Percentiles rank a stretch among this genome's conserved stretches.
Conservation (phyloP, 495 filamentous ascomycete genomes). For the Neurospora sp. region DNA sequence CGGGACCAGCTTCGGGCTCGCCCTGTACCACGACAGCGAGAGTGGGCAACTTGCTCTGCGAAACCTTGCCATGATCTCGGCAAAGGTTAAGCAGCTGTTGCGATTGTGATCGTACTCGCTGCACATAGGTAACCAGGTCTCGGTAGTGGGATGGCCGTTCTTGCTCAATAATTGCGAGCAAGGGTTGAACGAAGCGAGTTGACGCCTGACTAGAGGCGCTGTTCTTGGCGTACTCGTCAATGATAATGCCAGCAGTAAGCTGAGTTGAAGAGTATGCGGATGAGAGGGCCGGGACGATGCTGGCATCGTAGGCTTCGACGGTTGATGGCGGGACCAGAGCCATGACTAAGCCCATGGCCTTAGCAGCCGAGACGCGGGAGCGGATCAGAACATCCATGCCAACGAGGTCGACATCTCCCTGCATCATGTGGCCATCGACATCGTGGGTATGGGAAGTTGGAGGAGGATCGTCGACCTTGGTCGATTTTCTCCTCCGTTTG, state of each 20-base stretch:
- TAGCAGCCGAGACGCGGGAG: slow-evolving; percentile 76
- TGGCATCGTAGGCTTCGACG: slow-evolving; percentile 42
- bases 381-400: slow-evolving; percentile 79
- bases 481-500: slow-evolving; percentile 73
- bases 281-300: slow-evolving; percentile 51
- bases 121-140: slow-evolving; percentile 79
- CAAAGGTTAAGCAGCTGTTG: slow-evolving; percentile 82
- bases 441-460: slow-evolving; percentile 63
- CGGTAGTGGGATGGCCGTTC: slow-evolving; percentile 75
- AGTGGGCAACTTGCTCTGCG: slow-evolving; percentile 57
- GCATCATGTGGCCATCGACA: slow-evolving; percentile 95
- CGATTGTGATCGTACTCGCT: slow-evolving; percentile 82
- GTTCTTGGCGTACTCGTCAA: slow-evolving; percentile 77
- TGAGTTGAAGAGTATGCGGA: slow-evolving; percentile 77
- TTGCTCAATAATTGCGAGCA: slow-evolving; percentile 66
- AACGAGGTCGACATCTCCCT: slow-evolving; percentile 89
- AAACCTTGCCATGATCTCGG: slow-evolving; percentile 72
- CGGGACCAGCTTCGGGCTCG: slow-evolving; percentile 77
- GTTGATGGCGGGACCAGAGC: slow-evolving; percentile 43
- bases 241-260: slow-evolving; percentile 68
- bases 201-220: slow-evolving; percentile 27
- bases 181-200: slow-evolving; percentile 40
- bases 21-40: slow-evolving; percentile 89
- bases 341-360: slow-evolving; percentile 71
- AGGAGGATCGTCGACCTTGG: slow-evolving; percentile 65